A percentile compares a stretch with the other conserved stretches of the same genome.
Evolutionary conservation across 2,329 filamentous ascomycete genomes (phyloP).

Genomic region (Thielaviopsis populi): DNA sequence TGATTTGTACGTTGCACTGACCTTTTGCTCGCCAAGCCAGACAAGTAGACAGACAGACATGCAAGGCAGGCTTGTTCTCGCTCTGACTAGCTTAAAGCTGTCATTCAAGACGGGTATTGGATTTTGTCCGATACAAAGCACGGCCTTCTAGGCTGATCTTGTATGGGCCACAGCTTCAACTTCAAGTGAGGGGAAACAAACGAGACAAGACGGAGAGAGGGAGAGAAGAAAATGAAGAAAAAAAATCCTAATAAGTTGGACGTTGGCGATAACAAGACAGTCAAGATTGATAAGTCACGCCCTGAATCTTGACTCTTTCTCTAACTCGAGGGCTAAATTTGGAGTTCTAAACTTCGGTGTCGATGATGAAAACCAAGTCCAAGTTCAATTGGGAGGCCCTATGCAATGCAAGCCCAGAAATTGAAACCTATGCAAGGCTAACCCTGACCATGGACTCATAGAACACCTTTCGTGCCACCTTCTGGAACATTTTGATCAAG

Average conservation of each 20-base stretch:
- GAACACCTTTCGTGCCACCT: not conserved
- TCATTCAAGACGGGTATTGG: not conserved
- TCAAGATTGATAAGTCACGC: no score
- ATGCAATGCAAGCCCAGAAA: not conserved
- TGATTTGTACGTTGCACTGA: not conserved
- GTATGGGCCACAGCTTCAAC: not conserved
- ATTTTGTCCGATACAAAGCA: conserved; percentile 1
- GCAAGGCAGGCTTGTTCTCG: not conserved
- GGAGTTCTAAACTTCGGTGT: no score
- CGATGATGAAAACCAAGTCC: no score
- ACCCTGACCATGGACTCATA: not conserved
- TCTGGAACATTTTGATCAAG: conserved; percentile 2
- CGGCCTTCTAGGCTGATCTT: not conserved
- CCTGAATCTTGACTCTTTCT: no score
- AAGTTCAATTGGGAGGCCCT: not conserved
- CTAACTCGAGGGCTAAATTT: no score
- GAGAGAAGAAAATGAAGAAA: no score
- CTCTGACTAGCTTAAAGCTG: not conserved
- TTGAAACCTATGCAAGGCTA: not conserved
- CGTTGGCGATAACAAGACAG: no score
- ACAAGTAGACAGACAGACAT: not conserved
- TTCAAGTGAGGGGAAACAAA: no score
- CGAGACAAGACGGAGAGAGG: no score
- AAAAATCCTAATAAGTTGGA: no score
- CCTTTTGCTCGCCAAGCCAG: not conserved